Conservation (phyloP, 441 rosid genomes). For the Mallotus repandus region DNA sequence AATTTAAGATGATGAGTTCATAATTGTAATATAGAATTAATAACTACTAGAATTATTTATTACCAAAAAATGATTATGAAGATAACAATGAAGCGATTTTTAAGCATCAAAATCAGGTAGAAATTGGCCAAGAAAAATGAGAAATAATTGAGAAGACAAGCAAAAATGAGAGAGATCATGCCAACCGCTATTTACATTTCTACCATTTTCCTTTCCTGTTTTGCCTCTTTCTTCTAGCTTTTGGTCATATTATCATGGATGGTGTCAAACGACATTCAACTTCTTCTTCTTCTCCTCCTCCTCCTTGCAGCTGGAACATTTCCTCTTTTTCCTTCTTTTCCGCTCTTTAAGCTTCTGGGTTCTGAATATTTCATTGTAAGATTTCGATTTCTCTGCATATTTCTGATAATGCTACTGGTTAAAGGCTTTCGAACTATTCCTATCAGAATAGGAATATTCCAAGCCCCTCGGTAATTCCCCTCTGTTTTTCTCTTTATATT, state of each 20-base stretch:
- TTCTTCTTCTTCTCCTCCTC: background rate
- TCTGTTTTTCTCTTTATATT: background rate
- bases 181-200: constrained; percentile 30
- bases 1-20: background rate
- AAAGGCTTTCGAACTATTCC: constrained; percentile 1
- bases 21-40: background rate
- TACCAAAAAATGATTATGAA: background rate
- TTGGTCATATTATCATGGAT: constrained; percentile 31
- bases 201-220: constrained; percentile 13
- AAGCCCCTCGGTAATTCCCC: constrained; percentile 2
- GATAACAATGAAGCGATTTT: constrained; percentile 29
- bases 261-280: constrained; percentile 25
- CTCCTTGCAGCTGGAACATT: constrained; percentile 22
- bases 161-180: constrained; percentile 27
- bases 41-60: background rate
- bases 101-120: constrained; percentile 32
- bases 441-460: background rate
- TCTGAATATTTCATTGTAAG: background rate
- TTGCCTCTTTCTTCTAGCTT: constrained; percentile 27
- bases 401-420: background rate
- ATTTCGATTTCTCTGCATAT: background rate
- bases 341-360: constrained; percentile 9
- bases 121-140: constrained; percentile 9
- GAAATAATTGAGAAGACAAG: constrained; percentile 2
- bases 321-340: background rate